Evolutionary conservation across 257 asterid species (phyloP).

Genomic region (Eustoma russellianum): DNA sequence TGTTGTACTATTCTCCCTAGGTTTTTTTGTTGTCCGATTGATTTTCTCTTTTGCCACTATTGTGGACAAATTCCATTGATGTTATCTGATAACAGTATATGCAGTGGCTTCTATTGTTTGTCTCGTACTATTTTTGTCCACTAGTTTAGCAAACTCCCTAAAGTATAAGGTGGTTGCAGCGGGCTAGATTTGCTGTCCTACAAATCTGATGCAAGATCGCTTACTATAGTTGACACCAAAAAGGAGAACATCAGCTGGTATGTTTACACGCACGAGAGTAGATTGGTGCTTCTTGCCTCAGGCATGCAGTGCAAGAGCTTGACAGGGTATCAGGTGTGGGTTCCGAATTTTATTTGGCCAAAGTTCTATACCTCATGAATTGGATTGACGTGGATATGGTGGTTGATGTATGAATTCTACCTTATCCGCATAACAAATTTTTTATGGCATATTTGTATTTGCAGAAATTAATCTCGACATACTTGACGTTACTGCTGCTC

Average conservation of each 20-base stretch:
- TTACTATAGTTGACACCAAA: slow-evolving; percentile 70
- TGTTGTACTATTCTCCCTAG: too few relatives aligned
- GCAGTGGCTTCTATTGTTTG: not conserved
- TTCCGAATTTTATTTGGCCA: not conserved
- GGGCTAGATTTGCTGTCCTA: slow-evolving; percentile 72
- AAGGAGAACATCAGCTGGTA: slow-evolving; percentile 70
- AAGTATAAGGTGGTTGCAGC: slow-evolving; percentile 39
- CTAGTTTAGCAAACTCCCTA: slow-evolving; percentile 8
- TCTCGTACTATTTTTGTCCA: not conserved
- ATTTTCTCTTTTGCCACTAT: too few relatives aligned
- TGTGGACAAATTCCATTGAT: too few relatives aligned
- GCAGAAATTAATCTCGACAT: not conserved
- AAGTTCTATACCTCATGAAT: too few relatives aligned
- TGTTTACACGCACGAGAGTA: slow-evolving; percentile 91
- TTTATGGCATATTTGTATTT: not conserved
- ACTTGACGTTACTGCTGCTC: too few relatives aligned
- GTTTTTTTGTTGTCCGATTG: too few relatives aligned
- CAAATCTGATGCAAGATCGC: slow-evolving; percentile 43
- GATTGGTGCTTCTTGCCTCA: slow-evolving; percentile 89
- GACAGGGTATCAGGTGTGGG: slow-evolving; percentile 84
- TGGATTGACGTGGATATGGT: too few relatives aligned
- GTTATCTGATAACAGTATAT: too few relatives aligned
- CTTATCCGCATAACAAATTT: too few relatives aligned
- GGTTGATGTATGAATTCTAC: too few relatives aligned
- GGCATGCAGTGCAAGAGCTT: slow-evolving; percentile 89